Conservation (phyloP, 2,329 filamentous ascomycete genomes). For the Gaeumannomyces tritici region DNA sequence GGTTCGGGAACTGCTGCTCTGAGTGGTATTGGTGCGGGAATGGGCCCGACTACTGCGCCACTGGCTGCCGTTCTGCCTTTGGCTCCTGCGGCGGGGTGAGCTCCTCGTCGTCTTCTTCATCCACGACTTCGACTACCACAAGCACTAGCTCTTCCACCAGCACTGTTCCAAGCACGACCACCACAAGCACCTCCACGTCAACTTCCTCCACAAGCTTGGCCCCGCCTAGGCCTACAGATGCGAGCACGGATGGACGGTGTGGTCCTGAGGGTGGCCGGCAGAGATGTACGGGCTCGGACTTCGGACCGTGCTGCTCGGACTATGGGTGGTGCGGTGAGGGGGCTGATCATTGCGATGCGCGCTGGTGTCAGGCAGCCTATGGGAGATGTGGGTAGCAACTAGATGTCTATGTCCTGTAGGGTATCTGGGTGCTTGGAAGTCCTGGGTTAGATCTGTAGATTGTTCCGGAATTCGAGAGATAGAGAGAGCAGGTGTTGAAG, state of each 20-base stretch:
- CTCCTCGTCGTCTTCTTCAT: neutral
- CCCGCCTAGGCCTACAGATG: neutral
- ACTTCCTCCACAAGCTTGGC: neutral
- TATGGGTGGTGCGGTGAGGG: constrained; percentile 3
- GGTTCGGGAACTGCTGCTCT: constrained; percentile 9
- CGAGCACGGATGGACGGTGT: constrained; percentile 1
- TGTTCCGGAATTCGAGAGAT: neutral
- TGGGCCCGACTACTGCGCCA: constrained; percentile 8
- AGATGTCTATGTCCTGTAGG: neutral
- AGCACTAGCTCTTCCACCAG: neutral
- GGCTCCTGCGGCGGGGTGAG: constrained; percentile 6
- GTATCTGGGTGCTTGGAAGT: neutral
- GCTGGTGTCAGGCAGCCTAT: neutral
- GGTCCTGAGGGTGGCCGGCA: neutral
- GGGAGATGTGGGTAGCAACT: neutral
- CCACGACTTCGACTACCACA: neutral
- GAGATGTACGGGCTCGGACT: constrained; percentile 2
- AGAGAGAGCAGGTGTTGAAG: no score
- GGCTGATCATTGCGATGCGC: neutral
- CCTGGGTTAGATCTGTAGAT: neutral
- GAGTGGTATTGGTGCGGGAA: constrained; percentile 10
- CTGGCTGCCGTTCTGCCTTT: constrained; percentile 7
- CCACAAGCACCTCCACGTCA: no score
- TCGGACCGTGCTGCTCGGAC: constrained; percentile 4
- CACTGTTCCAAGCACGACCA: neutral